Evolutionary conservation across 2,329 filamentous ascomycete genomes (phyloP).

Genomic region (Penicillium sp.): DNA sequence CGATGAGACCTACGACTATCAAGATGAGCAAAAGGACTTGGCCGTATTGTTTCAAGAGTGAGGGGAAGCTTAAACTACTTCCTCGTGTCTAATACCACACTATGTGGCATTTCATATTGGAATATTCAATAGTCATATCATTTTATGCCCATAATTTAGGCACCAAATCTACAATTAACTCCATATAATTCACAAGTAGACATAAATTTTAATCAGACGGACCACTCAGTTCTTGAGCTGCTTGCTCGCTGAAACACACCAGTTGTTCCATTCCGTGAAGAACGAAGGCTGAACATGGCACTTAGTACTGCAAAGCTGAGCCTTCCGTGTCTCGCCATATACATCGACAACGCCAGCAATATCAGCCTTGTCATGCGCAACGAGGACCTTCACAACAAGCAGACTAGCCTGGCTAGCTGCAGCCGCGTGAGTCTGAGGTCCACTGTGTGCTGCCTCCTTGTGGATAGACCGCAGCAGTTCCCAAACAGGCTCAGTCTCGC

Average conservation of each 20-base stretch:
- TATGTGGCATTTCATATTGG: neutral
- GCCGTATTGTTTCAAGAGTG: too few species aligned
- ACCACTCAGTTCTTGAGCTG: constrained; percentile 36
- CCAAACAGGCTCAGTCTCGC: constrained; percentile 47
- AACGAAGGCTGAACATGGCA: constrained; percentile 64
- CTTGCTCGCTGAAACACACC: constrained; percentile 56
- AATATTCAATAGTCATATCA: neutral
- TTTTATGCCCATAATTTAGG: neutral
- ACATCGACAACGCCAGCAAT: constrained; percentile 60
- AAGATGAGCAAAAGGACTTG: too few species aligned
- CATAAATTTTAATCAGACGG: neutral
- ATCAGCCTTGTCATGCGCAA: constrained; percentile 50
- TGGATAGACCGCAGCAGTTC: constrained; percentile 68
- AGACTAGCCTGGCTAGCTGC: constrained; percentile 66
- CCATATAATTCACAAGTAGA: neutral
- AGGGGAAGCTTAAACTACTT: too few species aligned
- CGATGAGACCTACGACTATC: too few species aligned
- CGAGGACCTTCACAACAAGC: constrained; percentile 45
- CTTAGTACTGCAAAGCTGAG: constrained; percentile 59
- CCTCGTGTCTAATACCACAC: too few species aligned
- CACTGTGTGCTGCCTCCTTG: constrained; percentile 55
- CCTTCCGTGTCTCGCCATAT: constrained; percentile 64
- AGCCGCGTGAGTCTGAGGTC: constrained; percentile 69
- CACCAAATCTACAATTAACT: neutral
- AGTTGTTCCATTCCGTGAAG: constrained; percentile 74